phyloP scores from a whole-genome alignment of 23 red algal species.

The Agarophyton chilense region DNA sequence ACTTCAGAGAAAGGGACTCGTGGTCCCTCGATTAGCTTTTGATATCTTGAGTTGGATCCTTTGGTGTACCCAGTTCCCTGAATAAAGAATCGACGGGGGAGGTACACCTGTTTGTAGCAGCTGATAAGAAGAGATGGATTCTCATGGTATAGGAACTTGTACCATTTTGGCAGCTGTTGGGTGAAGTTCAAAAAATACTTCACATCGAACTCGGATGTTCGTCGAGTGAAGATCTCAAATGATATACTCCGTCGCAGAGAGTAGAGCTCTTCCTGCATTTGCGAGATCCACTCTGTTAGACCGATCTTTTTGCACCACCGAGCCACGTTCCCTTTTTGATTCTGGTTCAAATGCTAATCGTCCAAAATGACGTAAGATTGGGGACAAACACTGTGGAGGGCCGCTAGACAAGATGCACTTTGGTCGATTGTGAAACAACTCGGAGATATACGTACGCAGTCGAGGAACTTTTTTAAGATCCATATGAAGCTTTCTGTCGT shows the following conservation, averaged over 20 bases:
- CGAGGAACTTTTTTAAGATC: neutral
- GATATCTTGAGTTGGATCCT: neutral
- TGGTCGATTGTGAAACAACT: neutral
- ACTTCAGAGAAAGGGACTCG: neutral
- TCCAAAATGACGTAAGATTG: neutral
- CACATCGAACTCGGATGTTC: neutral
- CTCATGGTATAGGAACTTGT: too few relatives aligned
- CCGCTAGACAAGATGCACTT: neutral
- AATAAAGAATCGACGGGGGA: too few relatives aligned
- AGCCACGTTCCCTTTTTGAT: neutral
- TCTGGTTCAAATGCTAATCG: conserved; percentile 1
- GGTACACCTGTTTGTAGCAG: too few relatives aligned
- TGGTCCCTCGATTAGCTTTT: neutral
- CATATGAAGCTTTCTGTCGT: neutral
- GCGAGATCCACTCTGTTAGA: neutral
- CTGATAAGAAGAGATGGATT: too few relatives aligned
- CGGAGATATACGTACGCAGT: neutral
- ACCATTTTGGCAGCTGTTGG: too few relatives aligned
- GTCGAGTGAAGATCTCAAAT: neutral
- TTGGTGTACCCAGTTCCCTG: too few relatives aligned
- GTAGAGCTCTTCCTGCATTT: neutral
- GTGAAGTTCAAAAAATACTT: neutral
- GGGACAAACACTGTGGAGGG: neutral
- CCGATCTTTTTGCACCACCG: neutral
- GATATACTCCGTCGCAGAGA: neutral